These are phyloP conservation scores for Echium plantagineum DNA, from an alignment of 257 asterid genomes.

Conservation along the genomic window DNA sequence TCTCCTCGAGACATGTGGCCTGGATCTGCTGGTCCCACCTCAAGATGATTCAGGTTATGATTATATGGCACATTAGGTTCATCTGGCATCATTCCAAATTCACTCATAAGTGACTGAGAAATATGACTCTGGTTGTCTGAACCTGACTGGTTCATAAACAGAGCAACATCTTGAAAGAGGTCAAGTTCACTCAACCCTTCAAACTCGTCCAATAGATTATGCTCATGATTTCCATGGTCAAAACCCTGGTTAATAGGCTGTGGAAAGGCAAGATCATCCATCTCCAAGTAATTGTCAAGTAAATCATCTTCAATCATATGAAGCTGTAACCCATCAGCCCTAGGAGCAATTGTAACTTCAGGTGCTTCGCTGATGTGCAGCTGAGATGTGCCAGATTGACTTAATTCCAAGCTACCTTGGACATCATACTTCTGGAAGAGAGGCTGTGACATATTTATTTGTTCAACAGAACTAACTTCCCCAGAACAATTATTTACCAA, in stretches of 20 bases:
- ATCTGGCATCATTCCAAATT: constrained; percentile 13
- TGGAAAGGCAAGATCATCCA: constrained; percentile 53
- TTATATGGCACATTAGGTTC: constrained; percentile 13
- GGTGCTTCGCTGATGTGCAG: constrained; percentile 33
- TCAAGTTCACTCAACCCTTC: constrained; percentile 49
- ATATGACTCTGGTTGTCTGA: constrained; percentile 21
- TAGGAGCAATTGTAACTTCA: constrained; percentile 43
- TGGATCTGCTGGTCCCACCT: background rate
- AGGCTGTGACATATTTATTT: constrained; percentile 13
- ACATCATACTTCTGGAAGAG: constrained; percentile 14
- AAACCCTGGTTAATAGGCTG: constrained; percentile 21
- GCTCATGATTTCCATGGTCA: constrained; percentile 19
- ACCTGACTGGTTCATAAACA: constrained; percentile 27
- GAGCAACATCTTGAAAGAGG: constrained; percentile 39
- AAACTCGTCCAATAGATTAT: constrained; percentile 28
- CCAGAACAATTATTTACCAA: constrained; percentile 27
- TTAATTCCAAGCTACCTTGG: constrained; percentile 32
- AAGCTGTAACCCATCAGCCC: constrained; percentile 10
- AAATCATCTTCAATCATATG: constrained; percentile 33
- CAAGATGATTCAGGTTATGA: constrained; percentile 16
- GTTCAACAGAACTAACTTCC: constrained; percentile 19
- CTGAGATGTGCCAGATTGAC: constrained; percentile 33
- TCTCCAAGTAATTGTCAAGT: constrained; percentile 71
- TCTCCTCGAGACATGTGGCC: background rate
- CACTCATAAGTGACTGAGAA: constrained; percentile 21